Percentiles rank a stretch among this genome's conserved stretches.
Conservation (phyloP, 2,329 filamentous ascomycete genomes). For the Lasiodiplodia gonubiensis region DNA sequence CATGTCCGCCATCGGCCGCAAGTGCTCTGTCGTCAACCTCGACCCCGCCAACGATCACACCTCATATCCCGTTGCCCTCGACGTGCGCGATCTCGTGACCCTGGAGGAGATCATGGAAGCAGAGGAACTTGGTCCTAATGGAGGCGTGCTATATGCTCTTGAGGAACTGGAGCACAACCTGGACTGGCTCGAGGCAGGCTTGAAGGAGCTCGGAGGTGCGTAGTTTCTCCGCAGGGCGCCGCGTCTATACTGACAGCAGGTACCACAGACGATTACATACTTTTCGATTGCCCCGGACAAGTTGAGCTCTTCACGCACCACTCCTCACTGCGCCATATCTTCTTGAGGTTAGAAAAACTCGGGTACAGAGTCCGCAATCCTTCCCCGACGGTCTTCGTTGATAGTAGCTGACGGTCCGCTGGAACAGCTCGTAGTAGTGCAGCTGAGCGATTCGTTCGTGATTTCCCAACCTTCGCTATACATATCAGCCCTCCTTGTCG, state of each 20-base stretch:
- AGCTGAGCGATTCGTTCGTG: constrained; percentile 93
- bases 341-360: constrained; percentile 86
- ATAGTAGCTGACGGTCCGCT: constrained; percentile 36
- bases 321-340: constrained; percentile 86
- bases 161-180: constrained; percentile 95
- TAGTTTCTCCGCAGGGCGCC: constrained; percentile 31
- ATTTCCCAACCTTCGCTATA: constrained; percentile 93
- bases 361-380: constrained; percentile 78
- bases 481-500: constrained; percentile 90
- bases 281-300: constrained; percentile 97
- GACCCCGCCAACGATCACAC: constrained; percentile 96
- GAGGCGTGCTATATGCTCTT: constrained; percentile 88
- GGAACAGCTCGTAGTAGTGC: constrained; percentile 82
- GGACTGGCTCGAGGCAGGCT: constrained; percentile 83
- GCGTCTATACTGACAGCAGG: constrained; percentile 4
- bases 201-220: constrained; percentile 73
- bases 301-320: constrained; percentile 98
- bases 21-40: constrained; percentile 93
- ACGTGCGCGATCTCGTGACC: constrained; percentile 86
- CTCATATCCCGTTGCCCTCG: constrained; percentile 85
- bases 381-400: constrained; percentile 22
- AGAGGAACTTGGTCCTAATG: constrained; percentile 89
- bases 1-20: constrained; percentile 90
- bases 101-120: constrained; percentile 95
- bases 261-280: constrained; percentile 76